These are phyloP conservation scores for Neltuma alba DNA, from an alignment of 306 rosid species.

Conservation along the genomic window DNA sequence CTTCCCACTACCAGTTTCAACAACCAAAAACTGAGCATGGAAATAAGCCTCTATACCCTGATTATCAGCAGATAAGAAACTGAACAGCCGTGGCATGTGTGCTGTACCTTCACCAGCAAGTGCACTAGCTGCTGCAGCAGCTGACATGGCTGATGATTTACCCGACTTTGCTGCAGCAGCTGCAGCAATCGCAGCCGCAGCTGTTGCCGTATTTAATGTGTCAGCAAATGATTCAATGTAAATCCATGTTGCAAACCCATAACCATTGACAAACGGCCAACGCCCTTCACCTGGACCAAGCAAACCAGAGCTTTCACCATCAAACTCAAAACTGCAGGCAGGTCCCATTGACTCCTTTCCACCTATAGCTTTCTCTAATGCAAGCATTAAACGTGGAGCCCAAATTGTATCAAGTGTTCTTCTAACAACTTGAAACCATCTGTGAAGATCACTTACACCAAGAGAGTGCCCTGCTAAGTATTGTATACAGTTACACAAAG, in stretches of 20 bases:
- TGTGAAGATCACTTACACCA: slow-evolving; percentile 71
- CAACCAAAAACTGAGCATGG: slow-evolving; percentile 97
- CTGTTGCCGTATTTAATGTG: slow-evolving; percentile 93
- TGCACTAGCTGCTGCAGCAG: slow-evolving; percentile 99
- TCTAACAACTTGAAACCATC: slow-evolving; percentile 86
- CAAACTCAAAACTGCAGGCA: slow-evolving; percentile 89
- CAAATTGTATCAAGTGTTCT: slow-evolving; percentile 77
- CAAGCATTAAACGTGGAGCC: slow-evolving; percentile 77
- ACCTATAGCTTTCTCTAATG: slow-evolving; percentile 83
- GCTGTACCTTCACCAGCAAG: slow-evolving; percentile 99
- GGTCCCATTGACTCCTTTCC: slow-evolving; percentile 98
- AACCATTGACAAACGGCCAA: slow-evolving; percentile 95
- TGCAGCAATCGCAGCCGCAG: slow-evolving; percentile 99
- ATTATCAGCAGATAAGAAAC: slow-evolving; percentile 96
- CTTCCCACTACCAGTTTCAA: slow-evolving; percentile 90
- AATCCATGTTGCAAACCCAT: slow-evolving; percentile 98
- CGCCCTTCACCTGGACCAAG: slow-evolving; percentile 98
- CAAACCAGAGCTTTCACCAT: slow-evolving; percentile 99
- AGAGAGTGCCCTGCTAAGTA: slow-evolving; percentile 95
- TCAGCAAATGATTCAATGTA: slow-evolving; percentile 98
- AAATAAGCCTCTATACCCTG: slow-evolving; percentile 98
- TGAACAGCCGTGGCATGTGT: slow-evolving; percentile 95
- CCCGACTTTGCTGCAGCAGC: slow-evolving; percentile 97
- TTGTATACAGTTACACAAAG: slow-evolving; percentile 91
- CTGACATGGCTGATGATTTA: slow-evolving; percentile 97